These are phyloP conservation scores for Puccinia hordei DNA, from an alignment of 1,284 basidiomycete species.

Conservation along the genomic window DNA sequence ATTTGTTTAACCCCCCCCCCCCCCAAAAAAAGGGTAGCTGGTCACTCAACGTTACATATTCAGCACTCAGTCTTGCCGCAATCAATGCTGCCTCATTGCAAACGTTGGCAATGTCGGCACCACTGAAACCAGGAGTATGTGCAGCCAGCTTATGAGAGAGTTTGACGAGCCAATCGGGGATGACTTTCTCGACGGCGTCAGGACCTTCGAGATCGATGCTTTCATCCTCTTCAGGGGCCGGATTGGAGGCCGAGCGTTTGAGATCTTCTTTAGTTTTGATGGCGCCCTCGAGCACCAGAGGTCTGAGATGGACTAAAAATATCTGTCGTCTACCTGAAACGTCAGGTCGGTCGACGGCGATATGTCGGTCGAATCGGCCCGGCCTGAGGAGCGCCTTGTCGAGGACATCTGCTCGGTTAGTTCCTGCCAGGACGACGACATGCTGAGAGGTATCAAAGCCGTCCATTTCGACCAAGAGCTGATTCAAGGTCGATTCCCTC, in stretches of 20 bases:
- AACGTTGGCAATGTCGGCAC: slow-evolving; percentile 97
- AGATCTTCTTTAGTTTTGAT: neutral
- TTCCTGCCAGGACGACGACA: slow-evolving; percentile 93
- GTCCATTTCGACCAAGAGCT: slow-evolving; percentile 98
- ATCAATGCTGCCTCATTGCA: slow-evolving; percentile 97
- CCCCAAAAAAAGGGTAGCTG: neutral
- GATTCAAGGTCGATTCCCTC: slow-evolving; percentile 95
- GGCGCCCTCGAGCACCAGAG: slow-evolving; percentile 65
- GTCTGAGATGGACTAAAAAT: slow-evolving; percentile 87
- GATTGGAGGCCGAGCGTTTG: neutral
- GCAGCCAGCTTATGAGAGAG: slow-evolving; percentile 91
- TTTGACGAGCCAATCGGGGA: slow-evolving; percentile 66
- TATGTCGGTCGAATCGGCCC: slow-evolving; percentile 95
- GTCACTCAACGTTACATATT: slow-evolving; percentile 67
- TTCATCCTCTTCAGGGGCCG: slow-evolving; percentile 44
- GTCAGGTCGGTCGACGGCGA: slow-evolving; percentile 92
- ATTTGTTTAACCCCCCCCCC: neutral
- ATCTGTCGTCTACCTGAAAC: slow-evolving; percentile 91
- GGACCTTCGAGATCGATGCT: slow-evolving; percentile 50
- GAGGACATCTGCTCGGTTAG: slow-evolving; percentile 93
- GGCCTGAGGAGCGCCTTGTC: slow-evolving; percentile 93
- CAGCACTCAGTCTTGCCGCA: slow-evolving; percentile 81
- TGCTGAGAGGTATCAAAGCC: slow-evolving; percentile 95
- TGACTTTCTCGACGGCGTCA: slow-evolving; percentile 55
- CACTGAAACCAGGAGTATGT: slow-evolving; percentile 95